These are phyloP conservation scores for Neurospora sp. DNA, from an alignment of 495 filamentous ascomycete genomes.

Conservation along the genomic window DNA sequence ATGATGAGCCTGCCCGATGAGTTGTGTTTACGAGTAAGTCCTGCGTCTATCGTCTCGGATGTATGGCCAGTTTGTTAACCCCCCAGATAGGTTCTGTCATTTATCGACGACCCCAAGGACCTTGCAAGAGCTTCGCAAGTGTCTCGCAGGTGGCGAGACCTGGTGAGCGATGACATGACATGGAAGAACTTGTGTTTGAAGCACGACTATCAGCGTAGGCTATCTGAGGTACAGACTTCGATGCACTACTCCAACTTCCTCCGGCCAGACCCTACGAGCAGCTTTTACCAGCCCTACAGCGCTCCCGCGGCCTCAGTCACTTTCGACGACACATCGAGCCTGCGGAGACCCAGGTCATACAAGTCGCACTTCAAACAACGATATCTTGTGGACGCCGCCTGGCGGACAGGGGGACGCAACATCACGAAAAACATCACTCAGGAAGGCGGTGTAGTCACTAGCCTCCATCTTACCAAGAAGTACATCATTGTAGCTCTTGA, in stretches of 20 bases:
- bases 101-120: conserved; percentile 88
- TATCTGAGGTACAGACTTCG: conserved; percentile 34
- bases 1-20: conserved; percentile 86
- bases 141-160: conserved; percentile 82
- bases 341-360: conserved; percentile 53
- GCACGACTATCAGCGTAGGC: conserved; percentile 65
- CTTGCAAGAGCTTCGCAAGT: conserved; percentile 89
- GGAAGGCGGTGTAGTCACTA: conserved; percentile 94
- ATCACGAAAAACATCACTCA: conserved; percentile 79
- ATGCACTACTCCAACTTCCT: conserved; percentile 11
- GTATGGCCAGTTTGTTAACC: background rate
- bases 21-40: conserved; percentile 70
- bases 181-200: conserved; percentile 96
- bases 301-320: conserved; percentile 18
- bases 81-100: conserved; percentile 64
- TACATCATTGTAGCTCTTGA: conserved; percentile 97
- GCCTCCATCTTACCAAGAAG: conserved; percentile 83
- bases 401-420: conserved; percentile 77
- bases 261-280: conserved; percentile 12
- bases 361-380: conserved; percentile 94
- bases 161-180: conserved; percentile 90
- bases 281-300: background rate
- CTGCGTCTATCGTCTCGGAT: background rate
- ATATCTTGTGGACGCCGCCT: conserved; percentile 94
- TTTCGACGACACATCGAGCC: conserved; percentile 26